Evolutionary conservation across 768 basidiomycete species (phyloP).

Genomic region (Tylopilus intermedius): DNA sequence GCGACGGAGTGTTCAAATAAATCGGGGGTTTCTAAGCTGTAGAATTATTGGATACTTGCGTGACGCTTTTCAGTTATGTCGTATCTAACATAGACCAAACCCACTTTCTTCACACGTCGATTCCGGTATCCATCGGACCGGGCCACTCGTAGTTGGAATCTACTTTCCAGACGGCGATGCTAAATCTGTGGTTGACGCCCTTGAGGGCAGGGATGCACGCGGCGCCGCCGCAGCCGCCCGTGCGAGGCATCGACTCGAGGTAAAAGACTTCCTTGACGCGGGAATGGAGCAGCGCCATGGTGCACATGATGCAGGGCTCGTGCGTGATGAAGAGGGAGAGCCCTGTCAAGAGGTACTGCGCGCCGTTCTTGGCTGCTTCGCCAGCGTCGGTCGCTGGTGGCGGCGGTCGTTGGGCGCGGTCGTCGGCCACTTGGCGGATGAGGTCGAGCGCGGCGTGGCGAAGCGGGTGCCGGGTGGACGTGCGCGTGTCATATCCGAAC

Average conservation of each 20-base stretch:
- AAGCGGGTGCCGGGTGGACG: conserved; percentile 66
- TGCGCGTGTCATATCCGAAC: conserved; percentile 66
- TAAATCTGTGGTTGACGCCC: conserved; percentile 87
- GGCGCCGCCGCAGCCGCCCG: conserved; percentile 82
- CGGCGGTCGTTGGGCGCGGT: conserved; percentile 31
- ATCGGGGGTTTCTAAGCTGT: neutral
- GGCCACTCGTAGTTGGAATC: conserved; percentile 5
- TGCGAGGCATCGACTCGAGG: conserved; percentile 64
- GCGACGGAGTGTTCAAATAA: conserved; percentile 1
- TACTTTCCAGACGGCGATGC: conserved; percentile 62
- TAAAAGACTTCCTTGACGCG: conserved; percentile 86
- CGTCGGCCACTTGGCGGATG: conserved; percentile 61
- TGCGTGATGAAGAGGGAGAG: conserved; percentile 85
- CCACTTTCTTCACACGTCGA: conserved; percentile 25
- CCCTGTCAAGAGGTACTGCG: conserved; percentile 85
- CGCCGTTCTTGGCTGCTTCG: conserved; percentile 45
- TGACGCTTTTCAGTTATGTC: neutral
- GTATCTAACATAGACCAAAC: neutral
- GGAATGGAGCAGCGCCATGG: conserved; percentile 93
- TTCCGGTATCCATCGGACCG: conserved; percentile 16
- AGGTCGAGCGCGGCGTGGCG: conserved; percentile 81
- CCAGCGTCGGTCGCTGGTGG: neutral
- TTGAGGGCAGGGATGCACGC: conserved; percentile 74
- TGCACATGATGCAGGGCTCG: conserved; percentile 97
- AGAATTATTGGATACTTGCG: neutral